These are phyloP conservation scores for Fusarium sp. DNA, from an alignment of 2,329 filamentous ascomycete genomes.

Conservation along the genomic window DNA sequence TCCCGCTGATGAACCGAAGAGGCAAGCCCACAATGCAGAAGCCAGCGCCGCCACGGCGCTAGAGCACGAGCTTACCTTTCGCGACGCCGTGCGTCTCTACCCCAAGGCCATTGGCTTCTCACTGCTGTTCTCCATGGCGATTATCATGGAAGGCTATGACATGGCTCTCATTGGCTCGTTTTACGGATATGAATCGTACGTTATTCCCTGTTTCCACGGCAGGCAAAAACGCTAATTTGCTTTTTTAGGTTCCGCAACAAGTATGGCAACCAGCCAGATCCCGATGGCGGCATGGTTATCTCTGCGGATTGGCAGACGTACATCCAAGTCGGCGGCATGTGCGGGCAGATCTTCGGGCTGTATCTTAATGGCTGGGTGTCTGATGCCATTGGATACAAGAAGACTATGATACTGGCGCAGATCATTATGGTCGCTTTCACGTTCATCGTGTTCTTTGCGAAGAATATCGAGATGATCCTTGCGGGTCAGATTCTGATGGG, in stretches of 20 bases:
- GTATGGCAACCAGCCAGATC: slow-evolving; percentile 50
- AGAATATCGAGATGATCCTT: slow-evolving; percentile 61
- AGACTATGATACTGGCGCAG: slow-evolving; percentile 64
- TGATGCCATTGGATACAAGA: slow-evolving; percentile 67
- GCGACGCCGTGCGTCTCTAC: slow-evolving; percentile 49
- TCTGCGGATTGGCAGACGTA: slow-evolving; percentile 45
- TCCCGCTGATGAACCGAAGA: not conserved
- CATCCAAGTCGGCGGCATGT: slow-evolving; percentile 52
- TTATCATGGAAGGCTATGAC: slow-evolving; percentile 54
- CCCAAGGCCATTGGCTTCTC: slow-evolving; percentile 55
- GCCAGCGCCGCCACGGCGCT: slow-evolving; percentile 50
- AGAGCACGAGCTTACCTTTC: slow-evolving; percentile 49
- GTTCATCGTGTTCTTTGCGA: slow-evolving; percentile 66
- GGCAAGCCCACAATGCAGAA: slow-evolving; percentile 3
- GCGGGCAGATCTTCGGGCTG: slow-evolving; percentile 69
- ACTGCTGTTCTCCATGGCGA: slow-evolving; percentile 51
- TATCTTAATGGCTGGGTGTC: slow-evolving; percentile 68
- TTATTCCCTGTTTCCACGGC: not conserved
- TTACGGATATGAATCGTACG: slow-evolving; percentile 49
- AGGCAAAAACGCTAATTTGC: not conserved
- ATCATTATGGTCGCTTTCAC: slow-evolving; percentile 61
- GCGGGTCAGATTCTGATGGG: slow-evolving; percentile 66
- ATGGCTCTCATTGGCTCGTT: slow-evolving; percentile 52
- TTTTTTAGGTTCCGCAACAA: slow-evolving; percentile 53
- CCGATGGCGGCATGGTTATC: slow-evolving; percentile 28